Evolutionary conservation across 192 early-diverging fungal genomes (phyloP).

Genomic region (Mortierella antarctica): DNA sequence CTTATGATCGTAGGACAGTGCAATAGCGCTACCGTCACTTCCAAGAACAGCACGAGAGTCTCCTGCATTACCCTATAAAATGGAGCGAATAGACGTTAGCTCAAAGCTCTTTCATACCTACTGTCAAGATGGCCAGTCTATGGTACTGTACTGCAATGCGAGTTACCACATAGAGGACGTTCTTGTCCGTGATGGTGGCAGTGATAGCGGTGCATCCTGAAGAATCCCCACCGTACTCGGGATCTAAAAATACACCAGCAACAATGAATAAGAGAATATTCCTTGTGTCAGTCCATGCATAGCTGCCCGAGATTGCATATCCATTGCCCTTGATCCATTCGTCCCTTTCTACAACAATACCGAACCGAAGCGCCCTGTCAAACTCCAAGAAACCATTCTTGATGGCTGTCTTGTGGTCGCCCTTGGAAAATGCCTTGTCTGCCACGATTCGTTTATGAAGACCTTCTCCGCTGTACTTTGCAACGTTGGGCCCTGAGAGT

Average conservation of each 20-base stretch:
- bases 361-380: constrained; percentile 81
- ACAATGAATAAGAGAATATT: background rate
- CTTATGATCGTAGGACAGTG: constrained; percentile 96
- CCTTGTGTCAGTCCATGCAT: background rate
- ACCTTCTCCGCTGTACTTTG: constrained; percentile 83
- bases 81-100: background rate
- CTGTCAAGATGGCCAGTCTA: background rate
- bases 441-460: constrained; percentile 80
- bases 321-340: background rate
- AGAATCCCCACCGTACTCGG: constrained; percentile 81
- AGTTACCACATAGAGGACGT: constrained; percentile 76
- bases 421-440: constrained; percentile 71
- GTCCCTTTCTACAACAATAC: constrained; percentile 50
- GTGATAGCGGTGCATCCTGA: constrained; percentile 98
- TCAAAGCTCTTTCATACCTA: background rate
- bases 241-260: constrained; percentile 60
- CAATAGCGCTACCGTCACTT: constrained; percentile 75
- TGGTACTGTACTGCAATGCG: background rate
- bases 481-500: constrained; percentile 73
- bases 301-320: background rate
- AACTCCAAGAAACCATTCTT: constrained; percentile 84
- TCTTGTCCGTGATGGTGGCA: constrained; percentile 85
- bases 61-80: constrained; percentile 85
- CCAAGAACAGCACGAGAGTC: constrained; percentile 95
- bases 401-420: constrained; percentile 81